phyloP scores from a whole-genome alignment of 129 eudicot genomes.

The Silybum marianum region DNA sequence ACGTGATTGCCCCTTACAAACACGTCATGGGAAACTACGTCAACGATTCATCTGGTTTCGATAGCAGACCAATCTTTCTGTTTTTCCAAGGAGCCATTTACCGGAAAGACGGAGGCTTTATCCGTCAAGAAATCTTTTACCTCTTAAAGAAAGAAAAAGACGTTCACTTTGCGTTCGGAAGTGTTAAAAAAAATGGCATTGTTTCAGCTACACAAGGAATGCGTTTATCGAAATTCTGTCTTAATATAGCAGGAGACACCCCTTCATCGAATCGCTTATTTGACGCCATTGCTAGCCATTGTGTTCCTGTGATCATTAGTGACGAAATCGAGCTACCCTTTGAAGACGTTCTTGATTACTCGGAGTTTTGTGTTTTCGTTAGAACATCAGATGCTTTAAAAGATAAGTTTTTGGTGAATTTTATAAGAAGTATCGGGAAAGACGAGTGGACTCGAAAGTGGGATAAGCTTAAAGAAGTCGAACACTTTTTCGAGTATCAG shows the following conservation, averaged over 20 bases:
- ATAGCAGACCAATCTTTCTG: slow-evolving; percentile 76
- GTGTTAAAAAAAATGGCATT: slow-evolving; percentile 62
- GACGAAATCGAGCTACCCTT: slow-evolving; percentile 90
- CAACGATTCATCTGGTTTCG: slow-evolving; percentile 62
- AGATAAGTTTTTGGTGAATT: slow-evolving; percentile 53
- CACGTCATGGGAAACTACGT: slow-evolving; percentile 59
- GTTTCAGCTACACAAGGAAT: slow-evolving; percentile 67
- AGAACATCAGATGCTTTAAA: slow-evolving; percentile 74
- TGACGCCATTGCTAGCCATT: slow-evolving; percentile 91
- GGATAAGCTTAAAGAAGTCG: slow-evolving; percentile 69
- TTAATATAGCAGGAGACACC: slow-evolving; percentile 93
- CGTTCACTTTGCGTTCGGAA: slow-evolving; percentile 85
- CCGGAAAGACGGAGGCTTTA: slow-evolving; percentile 84
- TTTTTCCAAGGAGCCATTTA: slow-evolving; percentile 92
- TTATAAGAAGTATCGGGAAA: slow-evolving; percentile 53
- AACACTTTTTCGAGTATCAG: slow-evolving; percentile 61
- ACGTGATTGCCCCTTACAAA: slow-evolving; percentile 90
- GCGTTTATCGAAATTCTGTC: slow-evolving; percentile 89
- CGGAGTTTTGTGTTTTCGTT: slow-evolving; percentile 74
- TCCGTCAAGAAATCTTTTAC: slow-evolving; percentile 77
- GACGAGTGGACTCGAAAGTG: slow-evolving; percentile 89
- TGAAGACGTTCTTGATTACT: slow-evolving; percentile 84
- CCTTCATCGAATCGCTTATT: slow-evolving; percentile 94
- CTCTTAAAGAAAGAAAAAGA: slow-evolving; percentile 77
- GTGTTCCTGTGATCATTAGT: slow-evolving; percentile 87